Conservation (phyloP, 495 filamentous ascomycete species). For the Lophiostoma macrostomum region DNA sequence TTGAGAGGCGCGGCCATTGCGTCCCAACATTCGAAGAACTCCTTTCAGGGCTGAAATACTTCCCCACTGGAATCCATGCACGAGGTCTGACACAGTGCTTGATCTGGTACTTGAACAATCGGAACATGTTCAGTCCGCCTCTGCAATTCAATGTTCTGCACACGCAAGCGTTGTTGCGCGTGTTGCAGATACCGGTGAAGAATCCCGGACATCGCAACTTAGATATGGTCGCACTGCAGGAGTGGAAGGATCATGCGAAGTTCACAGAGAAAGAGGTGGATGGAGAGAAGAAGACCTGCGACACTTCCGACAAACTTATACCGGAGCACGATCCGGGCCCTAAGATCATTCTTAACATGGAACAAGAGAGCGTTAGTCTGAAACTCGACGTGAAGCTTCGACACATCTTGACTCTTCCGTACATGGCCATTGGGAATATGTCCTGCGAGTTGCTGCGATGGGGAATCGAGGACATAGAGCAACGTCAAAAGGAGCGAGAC, state of each 20-base stretch:
- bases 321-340: too few species aligned
- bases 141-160: conserved; percentile 19
- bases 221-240: neutral
- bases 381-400: too few species aligned
- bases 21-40: conserved; percentile 11
- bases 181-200: conserved; percentile 8
- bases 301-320: too few species aligned
- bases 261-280: conserved; percentile 4
- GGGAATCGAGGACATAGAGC: too few species aligned
- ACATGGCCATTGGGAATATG: too few species aligned
- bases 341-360: too few species aligned
- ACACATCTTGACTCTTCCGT: too few species aligned
- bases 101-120: conserved; percentile 7
- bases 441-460: too few species aligned
- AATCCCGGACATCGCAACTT: neutral
- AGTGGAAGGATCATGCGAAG: conserved; percentile 3
- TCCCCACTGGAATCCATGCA: conserved; percentile 10
- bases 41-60: neutral
- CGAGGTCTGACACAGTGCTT: conserved; percentile 9
- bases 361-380: too few species aligned
- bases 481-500: too few species aligned
- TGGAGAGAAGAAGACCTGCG: neutral
- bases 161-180: conserved; percentile 2
- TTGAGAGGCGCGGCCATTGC: neutral
- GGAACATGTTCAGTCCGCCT: conserved; percentile 3